Evolutionary conservation across 139 green algal species (phyloP).

Genomic region (Asterochloris erici): DNA sequence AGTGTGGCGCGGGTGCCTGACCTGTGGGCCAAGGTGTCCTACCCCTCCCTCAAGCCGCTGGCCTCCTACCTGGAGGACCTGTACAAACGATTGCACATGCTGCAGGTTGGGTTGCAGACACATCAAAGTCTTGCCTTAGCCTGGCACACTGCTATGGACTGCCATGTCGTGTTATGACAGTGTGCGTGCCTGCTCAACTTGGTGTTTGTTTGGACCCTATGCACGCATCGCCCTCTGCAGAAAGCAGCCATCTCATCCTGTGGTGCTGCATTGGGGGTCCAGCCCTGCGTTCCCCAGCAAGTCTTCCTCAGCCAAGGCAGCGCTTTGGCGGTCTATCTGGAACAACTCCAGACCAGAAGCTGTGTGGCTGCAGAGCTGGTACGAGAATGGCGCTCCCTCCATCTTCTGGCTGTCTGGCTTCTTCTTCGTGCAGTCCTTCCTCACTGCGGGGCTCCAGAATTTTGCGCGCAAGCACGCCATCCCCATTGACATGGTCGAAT

Average conservation of each 20-base stretch:
- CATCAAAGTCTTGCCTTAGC: no score
- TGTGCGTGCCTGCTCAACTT: no score
- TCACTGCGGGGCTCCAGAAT: constrained; percentile 74
- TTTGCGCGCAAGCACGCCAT: constrained; percentile 65
- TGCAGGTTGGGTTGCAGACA: constrained; percentile 9
- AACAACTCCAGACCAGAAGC: no score
- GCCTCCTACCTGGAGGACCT: constrained; percentile 70
- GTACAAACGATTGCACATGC: constrained; percentile 55
- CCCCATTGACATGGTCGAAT: constrained; percentile 72
- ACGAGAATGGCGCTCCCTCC: constrained; percentile 46
- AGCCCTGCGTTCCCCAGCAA: no score
- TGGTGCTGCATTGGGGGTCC: no score
- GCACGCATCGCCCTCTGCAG: no score
- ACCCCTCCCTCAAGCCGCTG: constrained; percentile 70
- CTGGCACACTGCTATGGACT: no score
- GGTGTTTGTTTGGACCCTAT: no score
- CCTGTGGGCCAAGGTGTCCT: constrained; percentile 60
- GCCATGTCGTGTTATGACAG: no score
- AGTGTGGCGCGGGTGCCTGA: constrained; percentile 64
- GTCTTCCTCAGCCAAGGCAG: no score
- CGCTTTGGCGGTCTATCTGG: no score
- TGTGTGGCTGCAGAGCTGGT: constrained; percentile 37
- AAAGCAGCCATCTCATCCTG: no score
- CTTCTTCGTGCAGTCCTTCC: constrained; percentile 83
- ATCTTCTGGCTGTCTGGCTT: constrained; percentile 80